These are phyloP conservation scores for Penicillium sp. DNA, from an alignment of 2,329 filamentous ascomycete genomes.

Conservation along the genomic window DNA sequence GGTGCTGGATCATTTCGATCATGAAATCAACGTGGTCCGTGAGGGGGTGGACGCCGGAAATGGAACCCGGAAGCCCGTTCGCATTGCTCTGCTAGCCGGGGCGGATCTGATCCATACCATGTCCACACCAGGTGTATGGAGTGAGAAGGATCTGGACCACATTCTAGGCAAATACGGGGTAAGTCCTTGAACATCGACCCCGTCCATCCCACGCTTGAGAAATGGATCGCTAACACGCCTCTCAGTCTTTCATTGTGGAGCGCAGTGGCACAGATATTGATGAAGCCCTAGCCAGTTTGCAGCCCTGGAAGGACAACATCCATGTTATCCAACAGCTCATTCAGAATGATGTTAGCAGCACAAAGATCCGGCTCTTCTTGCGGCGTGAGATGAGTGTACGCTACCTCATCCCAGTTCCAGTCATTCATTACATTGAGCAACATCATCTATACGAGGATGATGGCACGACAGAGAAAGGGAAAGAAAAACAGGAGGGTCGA, in stretches of 20 bases:
- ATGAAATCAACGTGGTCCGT: conserved; percentile 73
- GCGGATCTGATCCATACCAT: conserved; percentile 67
- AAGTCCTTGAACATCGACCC: conserved; percentile 13
- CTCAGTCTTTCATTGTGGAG: conserved; percentile 68
- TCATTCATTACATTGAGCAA: conserved; percentile 65
- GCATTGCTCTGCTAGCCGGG: conserved; percentile 73
- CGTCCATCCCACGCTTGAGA: too few relatives aligned
- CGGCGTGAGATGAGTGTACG: conserved; percentile 73
- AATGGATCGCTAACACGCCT: neutral
- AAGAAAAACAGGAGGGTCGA: conserved; percentile 21
- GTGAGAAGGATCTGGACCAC: conserved; percentile 71
- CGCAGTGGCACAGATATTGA: conserved; percentile 80
- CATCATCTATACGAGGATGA: conserved; percentile 57
- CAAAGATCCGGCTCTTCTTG: conserved; percentile 71
- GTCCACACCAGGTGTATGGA: conserved; percentile 67
- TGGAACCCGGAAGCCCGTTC: conserved; percentile 57
- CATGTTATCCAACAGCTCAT: conserved; percentile 83
- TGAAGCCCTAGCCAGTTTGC: conserved; percentile 71
- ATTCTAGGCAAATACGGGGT: conserved; percentile 72
- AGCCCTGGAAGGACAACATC: conserved; percentile 76
- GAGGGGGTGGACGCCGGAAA: conserved; percentile 63
- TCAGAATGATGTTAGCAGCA: conserved; percentile 73
- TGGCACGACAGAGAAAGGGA: conserved; percentile 29
- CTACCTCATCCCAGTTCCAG: conserved; percentile 63
- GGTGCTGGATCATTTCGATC: conserved; percentile 81